phyloP scores from a whole-genome alignment of 1,139 yeast genomes.

The Kodamaea anthophila region DNA sequence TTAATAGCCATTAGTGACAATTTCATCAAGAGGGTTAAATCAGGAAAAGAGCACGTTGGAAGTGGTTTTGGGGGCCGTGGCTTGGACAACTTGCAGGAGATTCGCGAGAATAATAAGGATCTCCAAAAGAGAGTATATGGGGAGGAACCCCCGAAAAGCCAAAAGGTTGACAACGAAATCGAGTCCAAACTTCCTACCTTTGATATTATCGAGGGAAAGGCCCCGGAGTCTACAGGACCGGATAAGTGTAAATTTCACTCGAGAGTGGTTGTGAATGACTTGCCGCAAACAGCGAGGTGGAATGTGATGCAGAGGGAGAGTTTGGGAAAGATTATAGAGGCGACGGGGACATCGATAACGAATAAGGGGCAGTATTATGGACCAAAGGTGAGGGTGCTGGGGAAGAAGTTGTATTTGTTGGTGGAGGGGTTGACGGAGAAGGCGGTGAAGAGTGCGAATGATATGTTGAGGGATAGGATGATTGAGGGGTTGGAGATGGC shows the following conservation, averaged over 20 bases:
- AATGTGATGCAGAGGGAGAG: constrained; percentile 67
- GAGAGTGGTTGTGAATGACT: constrained; percentile 71
- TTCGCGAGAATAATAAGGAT: constrained; percentile 52
- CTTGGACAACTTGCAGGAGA: constrained; percentile 68
- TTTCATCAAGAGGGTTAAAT: constrained; percentile 58
- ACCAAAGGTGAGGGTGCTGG: constrained; percentile 39
- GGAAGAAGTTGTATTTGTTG: constrained; percentile 58
- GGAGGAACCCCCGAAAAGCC: constrained; percentile 2
- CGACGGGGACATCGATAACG: constrained; percentile 74
- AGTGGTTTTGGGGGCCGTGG: constrained; percentile 96
- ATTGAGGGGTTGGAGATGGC: constrained; percentile 52
- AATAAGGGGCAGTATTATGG: constrained; percentile 77
- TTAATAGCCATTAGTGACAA: constrained; percentile 47
- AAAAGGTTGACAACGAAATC: constrained; percentile 5
- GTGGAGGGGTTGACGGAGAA: constrained; percentile 71
- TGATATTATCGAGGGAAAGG: constrained; percentile 46
- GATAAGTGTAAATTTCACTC: constrained; percentile 66
- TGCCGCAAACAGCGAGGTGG: constrained; percentile 85
- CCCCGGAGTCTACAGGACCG: constrained; percentile 58
- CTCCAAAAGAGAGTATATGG: constrained; percentile 39
- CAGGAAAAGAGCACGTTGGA: constrained; percentile 61
- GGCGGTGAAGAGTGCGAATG: constrained; percentile 63
- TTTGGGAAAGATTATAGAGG: constrained; percentile 59
- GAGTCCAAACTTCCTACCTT: constrained; percentile 33
- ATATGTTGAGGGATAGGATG: constrained; percentile 53